phyloP scores from a whole-genome alignment of 2,329 filamentous ascomycete genomes.

The Metarhizium album region DNA sequence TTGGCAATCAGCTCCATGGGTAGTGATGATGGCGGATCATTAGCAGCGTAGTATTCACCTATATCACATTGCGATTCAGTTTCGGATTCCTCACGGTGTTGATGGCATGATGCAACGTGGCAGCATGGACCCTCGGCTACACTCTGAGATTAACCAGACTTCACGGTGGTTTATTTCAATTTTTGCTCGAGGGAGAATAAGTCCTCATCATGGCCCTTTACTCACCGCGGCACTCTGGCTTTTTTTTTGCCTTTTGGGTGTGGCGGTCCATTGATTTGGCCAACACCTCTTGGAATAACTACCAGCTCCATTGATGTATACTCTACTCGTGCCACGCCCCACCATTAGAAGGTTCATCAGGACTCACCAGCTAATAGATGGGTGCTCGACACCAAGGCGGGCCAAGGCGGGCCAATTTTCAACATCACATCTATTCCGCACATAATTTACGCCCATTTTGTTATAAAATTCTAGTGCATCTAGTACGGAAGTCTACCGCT shows the following conservation, averaged over 20 bases:
- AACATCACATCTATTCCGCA: no score
- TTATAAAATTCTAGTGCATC: no score
- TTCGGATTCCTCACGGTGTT: background rate
- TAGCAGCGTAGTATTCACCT: background rate
- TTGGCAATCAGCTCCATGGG: background rate
- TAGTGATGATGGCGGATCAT: background rate
- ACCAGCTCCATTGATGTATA: no score
- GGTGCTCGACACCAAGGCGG: no score
- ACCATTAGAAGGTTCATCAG: no score
- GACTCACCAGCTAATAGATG: no score
- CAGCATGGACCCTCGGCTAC: conserved; percentile 52
- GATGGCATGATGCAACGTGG: background rate
- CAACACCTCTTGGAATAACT: conserved; percentile 33
- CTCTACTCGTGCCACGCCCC: no score
- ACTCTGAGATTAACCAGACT: conserved; percentile 65
- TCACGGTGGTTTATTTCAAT: conserved; percentile 67
- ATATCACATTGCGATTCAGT: background rate
- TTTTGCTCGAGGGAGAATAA: conserved; percentile 68
- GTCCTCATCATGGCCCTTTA: conserved; percentile 41
- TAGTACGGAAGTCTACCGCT: no score
- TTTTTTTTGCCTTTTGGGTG: conserved; percentile 39
- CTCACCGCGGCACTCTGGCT: conserved; percentile 55
- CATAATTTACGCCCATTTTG: no score
- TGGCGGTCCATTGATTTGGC: conserved; percentile 61
- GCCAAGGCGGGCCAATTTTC: no score